Evolutionary conservation across 805 yeast genomes (phyloP), one percentile per base, ranked within the genome.

Genomic region (Kurtzmaniella fragi): DNA sequence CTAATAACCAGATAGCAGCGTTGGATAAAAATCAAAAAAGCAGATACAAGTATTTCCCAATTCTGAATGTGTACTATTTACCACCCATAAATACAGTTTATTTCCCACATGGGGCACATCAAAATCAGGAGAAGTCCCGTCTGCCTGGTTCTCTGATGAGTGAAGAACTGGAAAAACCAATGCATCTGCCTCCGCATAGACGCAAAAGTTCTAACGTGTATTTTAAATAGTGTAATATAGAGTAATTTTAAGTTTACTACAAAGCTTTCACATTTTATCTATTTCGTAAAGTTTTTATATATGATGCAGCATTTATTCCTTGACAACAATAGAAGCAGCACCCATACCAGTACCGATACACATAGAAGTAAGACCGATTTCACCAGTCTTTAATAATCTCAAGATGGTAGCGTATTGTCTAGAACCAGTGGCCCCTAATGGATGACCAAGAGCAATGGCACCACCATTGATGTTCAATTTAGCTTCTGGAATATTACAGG

Each of bases 331-430:
- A 11, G 91, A 84, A 35, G 98, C 98, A 27, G 97, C 96, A 48
- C 98, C 98, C 95, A 90, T 91, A 52, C 98, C 98, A 28, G 97
- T 88, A 54, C 98, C 98, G 48, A 91, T 82, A 71, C 98, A 91
- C 98, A 91, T 91, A 47, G 95, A 84, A 10, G 95, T 85, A 38
- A 91, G 82, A 48, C 98, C 98, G 47, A 89, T 66, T 68, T 89
- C 80, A 44, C 91, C 95, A 20, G 76, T 59, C 61, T 82, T 66
- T 54, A 90, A 74, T 68, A 88, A 91, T 53, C 90, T 75, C 59
- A 91, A 64, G 44, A 91, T 64, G 4, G 98, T 91, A 32, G 97
- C 90, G 38, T 87, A 75, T 68, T 90, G 96, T 63, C 98, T 82
- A 10, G 96, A 89, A 57, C 95, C 95, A 35, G 67, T 59, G 31